Evolutionary conservation across 2,329 filamentous ascomycete genomes (phyloP), one percentile per base, ranked within the genome.

Genomic region (Alternaria sp.): DNA sequence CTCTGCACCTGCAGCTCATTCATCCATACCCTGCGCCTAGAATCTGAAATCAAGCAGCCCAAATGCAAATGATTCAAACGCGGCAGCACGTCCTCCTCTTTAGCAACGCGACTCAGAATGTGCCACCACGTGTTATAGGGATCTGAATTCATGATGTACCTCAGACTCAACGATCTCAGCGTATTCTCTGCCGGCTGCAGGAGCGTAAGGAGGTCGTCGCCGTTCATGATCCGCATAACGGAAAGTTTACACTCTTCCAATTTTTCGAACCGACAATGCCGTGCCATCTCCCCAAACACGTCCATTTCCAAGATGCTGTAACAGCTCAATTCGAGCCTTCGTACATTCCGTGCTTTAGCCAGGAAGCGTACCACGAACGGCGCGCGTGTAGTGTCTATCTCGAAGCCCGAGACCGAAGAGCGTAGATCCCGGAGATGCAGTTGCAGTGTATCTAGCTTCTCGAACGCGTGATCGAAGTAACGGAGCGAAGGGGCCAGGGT

Each of bases 351-450:
- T 21, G 65, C 69, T 33, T 74, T 77, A 2, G 70, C 65, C 0
- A 78, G 66, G 30, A 77, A 75, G 2, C 75, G 68, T 5, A 78
- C 70, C 2, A 72, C 61, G 47, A 78, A 77, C 2, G 76, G 71
- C 2, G 67, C 58, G 18, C 66, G 68, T 1, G 60, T 55, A 3
- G 20, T 37, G 11, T 68, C 65, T 9, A 73, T 65, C 41, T 71
- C 68, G 23, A 77, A 76, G 0, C 75, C 73, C 1, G 61, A 57
- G 14, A 75, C 71, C 0, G 64, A 68, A 15, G 58, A 49, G n/a
- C 76, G 66, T 69, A 74, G 74, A 47, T 77, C 76, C 11, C 76
- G 64, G 14, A 77, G 60, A n/a, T 72, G 68, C 11, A 78, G 57
- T 9, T 69, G 50, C 25, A 77, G 50, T 1, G 20, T 61, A 6